Conservation (phyloP, 768 basidiomycete genomes). For the Hydnum rufescens region DNA sequence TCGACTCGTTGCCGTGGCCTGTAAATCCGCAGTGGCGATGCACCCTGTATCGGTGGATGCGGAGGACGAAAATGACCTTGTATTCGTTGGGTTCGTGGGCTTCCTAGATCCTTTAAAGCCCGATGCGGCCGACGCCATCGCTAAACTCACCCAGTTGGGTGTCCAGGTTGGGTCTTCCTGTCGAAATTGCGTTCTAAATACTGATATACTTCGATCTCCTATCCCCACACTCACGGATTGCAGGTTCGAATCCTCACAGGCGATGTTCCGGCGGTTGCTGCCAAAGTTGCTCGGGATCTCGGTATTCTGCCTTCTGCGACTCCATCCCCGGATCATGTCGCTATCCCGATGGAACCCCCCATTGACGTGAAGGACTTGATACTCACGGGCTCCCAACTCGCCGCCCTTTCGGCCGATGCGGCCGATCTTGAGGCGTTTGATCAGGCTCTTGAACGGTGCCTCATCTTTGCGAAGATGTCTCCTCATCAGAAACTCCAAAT, state of each 20-base stretch:
- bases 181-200: constrained; percentile 22
- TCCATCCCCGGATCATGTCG: constrained; percentile 1
- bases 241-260: background rate
- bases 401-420: constrained; percentile 6
- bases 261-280: constrained; percentile 6
- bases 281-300: constrained; percentile 17
- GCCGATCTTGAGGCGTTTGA: constrained; percentile 6
- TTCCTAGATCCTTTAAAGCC: constrained; percentile 38
- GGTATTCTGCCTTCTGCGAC: background rate
- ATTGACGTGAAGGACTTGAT: background rate
- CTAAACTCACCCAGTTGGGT: background rate
- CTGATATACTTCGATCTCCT: constrained; percentile 40
- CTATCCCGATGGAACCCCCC: background rate
- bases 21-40: constrained; percentile 19
- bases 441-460: constrained; percentile 13
- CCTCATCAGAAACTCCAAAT: constrained; percentile 40
- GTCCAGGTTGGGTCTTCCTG: background rate
- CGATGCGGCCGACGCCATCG: constrained; percentile 33
- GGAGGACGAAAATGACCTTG: constrained; percentile 26
- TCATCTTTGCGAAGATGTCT: constrained; percentile 35
- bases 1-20: constrained; percentile 16
- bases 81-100: constrained; percentile 38
- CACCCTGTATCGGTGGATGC: constrained; percentile 16
- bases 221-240: constrained; percentile 32
- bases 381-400: constrained; percentile 7